Base-by-base conservation (phyloP, 371 early-diverging fungal species). In the Actinomortierella ambigua region DNA sequence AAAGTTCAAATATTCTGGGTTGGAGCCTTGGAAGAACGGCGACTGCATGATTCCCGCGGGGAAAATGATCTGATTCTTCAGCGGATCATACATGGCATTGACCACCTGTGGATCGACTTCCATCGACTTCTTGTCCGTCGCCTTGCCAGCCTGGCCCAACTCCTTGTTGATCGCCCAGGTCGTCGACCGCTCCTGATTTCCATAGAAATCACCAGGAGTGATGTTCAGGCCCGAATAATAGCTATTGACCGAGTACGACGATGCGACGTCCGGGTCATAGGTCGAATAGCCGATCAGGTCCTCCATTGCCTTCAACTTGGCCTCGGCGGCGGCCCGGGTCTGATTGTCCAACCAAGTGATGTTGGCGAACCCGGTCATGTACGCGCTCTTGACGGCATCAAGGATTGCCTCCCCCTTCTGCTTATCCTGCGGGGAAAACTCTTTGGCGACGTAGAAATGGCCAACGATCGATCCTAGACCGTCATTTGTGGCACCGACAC, bases 71-170 rank as follows among this genome's bases (percentile, higher is more conserved):
- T 28, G 11, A 59, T 81, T 81, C 42, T 65, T 61, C 1, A 68
- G 54, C 9, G 78, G 77, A 17, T 54, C 65, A 52, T 79, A 88
- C 49, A 85, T 88, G 4, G 88, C 88, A 55, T 89, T 87, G 40
- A 87, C 88, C 20, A 82, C 83, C 47, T 82, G 81, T 15, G 89
- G 86, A 44, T 61, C 68, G 88, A 87, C 84, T 3, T 63, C 27
- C 89, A 88, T 89, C 20, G 65, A 65, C 26, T 63, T 63, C 53
- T 77, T 79, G 54, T 90, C 80, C 0, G 82, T 80, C 0, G 79
- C 76, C 43, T 82, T 73, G 17, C 79, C 79, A 2, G 82, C 28
- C 5, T 57, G 40, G 17, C 55, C 43, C 34, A 66, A 17, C 46
- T 46, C 5, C 18, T 8, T 8, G 18, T 46, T 22, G 46, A 22